phyloP scores from a whole-genome alignment of 176 grass and related monocot species.

The Aegilops sharonensis region DNA sequence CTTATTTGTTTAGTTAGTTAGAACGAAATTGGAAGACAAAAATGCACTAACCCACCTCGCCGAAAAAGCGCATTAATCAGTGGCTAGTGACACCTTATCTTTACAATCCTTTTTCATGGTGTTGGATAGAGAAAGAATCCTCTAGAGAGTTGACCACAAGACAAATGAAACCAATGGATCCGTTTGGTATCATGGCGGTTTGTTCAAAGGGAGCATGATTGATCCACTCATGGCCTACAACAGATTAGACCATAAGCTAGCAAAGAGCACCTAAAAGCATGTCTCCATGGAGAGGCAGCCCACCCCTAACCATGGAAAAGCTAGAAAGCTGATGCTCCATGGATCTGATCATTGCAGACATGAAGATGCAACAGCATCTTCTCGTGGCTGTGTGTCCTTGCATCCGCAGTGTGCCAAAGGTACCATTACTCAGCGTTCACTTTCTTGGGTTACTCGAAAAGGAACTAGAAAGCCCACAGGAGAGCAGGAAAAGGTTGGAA shows the following conservation, averaged over 20 bases:
- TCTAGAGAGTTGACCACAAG: not conserved
- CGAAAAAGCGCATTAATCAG: not conserved
- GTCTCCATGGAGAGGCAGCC: not conserved
- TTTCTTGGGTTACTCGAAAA: not conserved
- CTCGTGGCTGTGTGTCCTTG: not conserved
- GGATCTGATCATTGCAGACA: not conserved
- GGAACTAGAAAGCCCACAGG: not conserved
- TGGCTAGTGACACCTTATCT: not conserved
- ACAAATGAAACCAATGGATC: not conserved
- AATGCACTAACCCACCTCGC: no score
- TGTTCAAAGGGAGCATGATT: slow-evolving; percentile 20
- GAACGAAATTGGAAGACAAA: no score
- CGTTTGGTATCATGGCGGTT: not conserved
- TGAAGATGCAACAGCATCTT: not conserved
- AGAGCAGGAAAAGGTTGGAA: not conserved
- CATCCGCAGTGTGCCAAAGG: not conserved
- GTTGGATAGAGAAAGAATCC: not conserved
- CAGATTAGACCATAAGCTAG: not conserved
- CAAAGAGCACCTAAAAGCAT: not conserved
- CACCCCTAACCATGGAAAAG: not conserved
- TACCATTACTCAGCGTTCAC: not conserved
- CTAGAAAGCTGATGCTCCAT: not conserved
- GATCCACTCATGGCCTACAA: not conserved
- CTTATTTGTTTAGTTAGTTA: no score
- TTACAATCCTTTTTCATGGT: not conserved